Evolutionary conservation across 306 rosid species (phyloP).

Genomic region (Calophaca sinica): DNA sequence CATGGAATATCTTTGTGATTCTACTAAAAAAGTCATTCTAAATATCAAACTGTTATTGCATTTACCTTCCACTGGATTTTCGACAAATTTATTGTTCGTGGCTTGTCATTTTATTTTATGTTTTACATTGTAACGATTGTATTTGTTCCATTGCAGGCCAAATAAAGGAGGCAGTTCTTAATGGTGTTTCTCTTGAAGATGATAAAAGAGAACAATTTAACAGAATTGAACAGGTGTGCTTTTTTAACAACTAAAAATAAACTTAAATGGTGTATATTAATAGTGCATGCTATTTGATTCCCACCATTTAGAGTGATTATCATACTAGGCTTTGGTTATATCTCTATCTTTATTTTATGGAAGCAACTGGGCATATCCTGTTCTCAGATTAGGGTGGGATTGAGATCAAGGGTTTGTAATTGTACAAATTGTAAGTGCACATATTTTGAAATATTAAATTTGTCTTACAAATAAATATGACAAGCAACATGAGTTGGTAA

Average conservation of each 20-base stretch:
- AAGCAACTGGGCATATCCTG: slow-evolving; percentile 11
- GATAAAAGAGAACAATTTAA: slow-evolving; percentile 83
- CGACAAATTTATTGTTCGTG: slow-evolving; percentile 26
- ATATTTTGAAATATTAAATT: not conserved
- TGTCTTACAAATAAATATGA: slow-evolving; percentile 5
- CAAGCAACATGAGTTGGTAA: slow-evolving; percentile 31
- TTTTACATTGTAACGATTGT: slow-evolving; percentile 48
- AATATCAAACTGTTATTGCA: slow-evolving; percentile 31
- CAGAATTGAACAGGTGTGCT: slow-evolving; percentile 83
- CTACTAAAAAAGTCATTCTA: not conserved
- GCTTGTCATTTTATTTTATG: slow-evolving; percentile 40
- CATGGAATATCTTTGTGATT: slow-evolving; percentile 7
- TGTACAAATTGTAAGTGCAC: not conserved
- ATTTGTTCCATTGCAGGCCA: slow-evolving; percentile 66
- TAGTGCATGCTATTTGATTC: slow-evolving; percentile 24
- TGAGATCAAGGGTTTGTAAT: slow-evolving; percentile 28
- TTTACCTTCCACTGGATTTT: slow-evolving; percentile 6
- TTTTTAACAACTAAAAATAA: slow-evolving; percentile 14
- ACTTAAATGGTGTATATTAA: slow-evolving; percentile 10
- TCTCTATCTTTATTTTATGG: slow-evolving; percentile 19
- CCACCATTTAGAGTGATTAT: slow-evolving; percentile 23
- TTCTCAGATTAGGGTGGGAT: slow-evolving; percentile 23
- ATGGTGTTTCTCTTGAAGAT: slow-evolving; percentile 94
- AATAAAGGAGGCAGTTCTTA: slow-evolving; percentile 90
- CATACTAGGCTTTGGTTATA: slow-evolving; percentile 29